Conservation (phyloP, 139 green algal genomes). For the Bryopsis sp. region DNA sequence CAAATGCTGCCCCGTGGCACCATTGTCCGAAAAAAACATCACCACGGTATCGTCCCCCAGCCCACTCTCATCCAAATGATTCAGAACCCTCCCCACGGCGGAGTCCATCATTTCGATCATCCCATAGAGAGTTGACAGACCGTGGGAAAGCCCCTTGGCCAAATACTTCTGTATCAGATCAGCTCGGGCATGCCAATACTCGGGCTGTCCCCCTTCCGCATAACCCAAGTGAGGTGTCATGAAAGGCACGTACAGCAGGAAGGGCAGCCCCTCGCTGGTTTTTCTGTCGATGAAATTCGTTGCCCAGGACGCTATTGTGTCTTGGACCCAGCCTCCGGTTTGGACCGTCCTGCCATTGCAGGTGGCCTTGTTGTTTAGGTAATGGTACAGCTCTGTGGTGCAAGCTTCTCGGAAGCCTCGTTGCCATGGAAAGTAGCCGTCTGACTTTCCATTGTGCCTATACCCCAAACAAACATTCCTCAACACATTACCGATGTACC, state of each 20-base stretch:
- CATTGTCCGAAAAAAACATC: constrained; percentile 12
- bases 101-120: constrained; percentile 7
- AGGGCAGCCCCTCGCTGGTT: background rate
- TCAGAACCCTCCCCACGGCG: background rate
- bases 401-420: background rate
- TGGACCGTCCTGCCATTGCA: background rate
- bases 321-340: background rate
- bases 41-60: background rate
- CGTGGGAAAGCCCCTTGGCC: background rate
- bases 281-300: background rate
- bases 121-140: background rate
- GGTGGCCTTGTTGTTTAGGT: background rate
- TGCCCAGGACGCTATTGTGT: background rate
- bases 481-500: no score
- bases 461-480: no score
- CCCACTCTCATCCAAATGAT: background rate
- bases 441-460: constrained; percentile 11
- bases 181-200: background rate
- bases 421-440: constrained; percentile 1
- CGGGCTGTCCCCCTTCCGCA: background rate
- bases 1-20: background rate
- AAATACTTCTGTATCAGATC: constrained; percentile 3
- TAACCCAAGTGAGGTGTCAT: background rate
- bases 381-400: background rate
- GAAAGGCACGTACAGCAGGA: constrained; percentile 6